Conservation (phyloP, 2,329 filamentous ascomycete genomes). For the Onygenales sp. region DNA sequence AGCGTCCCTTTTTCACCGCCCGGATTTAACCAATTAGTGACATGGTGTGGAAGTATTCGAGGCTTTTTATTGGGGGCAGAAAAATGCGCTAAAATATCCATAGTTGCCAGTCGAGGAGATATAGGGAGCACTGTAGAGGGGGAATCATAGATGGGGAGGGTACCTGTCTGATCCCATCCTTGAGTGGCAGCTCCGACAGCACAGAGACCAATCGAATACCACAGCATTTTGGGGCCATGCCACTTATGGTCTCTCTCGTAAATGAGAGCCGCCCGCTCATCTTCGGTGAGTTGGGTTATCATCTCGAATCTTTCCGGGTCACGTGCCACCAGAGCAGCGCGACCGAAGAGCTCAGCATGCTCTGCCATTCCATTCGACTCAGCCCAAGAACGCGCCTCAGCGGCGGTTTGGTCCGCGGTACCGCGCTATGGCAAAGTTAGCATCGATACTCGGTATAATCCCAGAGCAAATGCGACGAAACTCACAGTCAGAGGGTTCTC, state of each 20-base stretch:
- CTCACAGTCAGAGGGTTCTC: neutral
- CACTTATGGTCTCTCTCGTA: constrained; percentile 32
- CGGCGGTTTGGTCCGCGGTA: neutral
- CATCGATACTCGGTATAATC: neutral
- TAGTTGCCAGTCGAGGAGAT: too few relatives aligned
- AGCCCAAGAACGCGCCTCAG: neutral
- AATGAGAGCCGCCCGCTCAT: constrained; percentile 31
- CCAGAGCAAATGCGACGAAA: neutral
- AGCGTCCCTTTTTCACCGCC: too few relatives aligned
- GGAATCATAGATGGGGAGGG: too few relatives aligned
- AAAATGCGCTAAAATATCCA: too few relatives aligned
- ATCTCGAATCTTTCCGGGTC: constrained; percentile 54
- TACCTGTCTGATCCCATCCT: constrained; percentile 34
- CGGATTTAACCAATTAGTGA: too few relatives aligned
- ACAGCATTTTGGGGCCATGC: constrained; percentile 27
- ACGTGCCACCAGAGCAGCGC: constrained; percentile 62
- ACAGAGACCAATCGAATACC: constrained; percentile 30
- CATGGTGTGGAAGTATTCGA: too few relatives aligned
- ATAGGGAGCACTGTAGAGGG: too few relatives aligned
- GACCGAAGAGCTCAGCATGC: constrained; percentile 16
- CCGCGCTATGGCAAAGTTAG: neutral
- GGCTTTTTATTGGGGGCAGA: too few relatives aligned
- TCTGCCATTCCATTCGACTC: neutral
- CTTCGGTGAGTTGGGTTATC: constrained; percentile 48
- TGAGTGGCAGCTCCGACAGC: constrained; percentile 36